Evolutionary conservation across 129 eudicot species (phyloP), one percentile per base, ranked within the genome.

Genomic region (Glebionis coronaria): DNA sequence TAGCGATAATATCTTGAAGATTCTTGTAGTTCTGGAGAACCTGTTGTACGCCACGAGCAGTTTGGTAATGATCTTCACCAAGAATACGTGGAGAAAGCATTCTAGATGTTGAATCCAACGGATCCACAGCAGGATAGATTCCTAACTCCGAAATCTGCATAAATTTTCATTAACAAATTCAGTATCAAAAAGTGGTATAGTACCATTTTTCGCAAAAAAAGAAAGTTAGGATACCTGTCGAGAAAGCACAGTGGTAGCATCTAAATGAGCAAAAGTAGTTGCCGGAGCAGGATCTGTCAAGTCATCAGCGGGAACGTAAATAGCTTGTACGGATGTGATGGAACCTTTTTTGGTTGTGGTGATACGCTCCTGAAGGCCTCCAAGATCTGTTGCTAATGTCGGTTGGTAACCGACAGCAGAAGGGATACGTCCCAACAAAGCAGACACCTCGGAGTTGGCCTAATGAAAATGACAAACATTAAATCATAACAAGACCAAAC

Each of bases 201-300:
- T 12, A 7, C 4, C 14, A 42, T 12, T 4, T 20, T n/a, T n/a
- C n/a, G n/a, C n/a, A 2, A 42, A 4, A 12, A 19, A 21, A 42
- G 4, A 10, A 2, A 5, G 16, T 19, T 62, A 27, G 44, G 11
- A 28, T 46, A 89, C 97, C 87, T 86, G 95, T 72, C 99, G 88
- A 10, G 99, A 94, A 61, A 94, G 82, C 90, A 94, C 99, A 44
- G 97, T 94, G 69, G 99, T 94, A 74, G 99, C 99, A 83, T 94
- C 99, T 81, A 94, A 90, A 84, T 94, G 99, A 53, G 99, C 99
- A 71, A 94, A 94, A 21, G 99, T 94, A 49, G 99, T 94, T 28
- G 99, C 97, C 15, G 99, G 99, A 65, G 99, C 97, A 61, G 99
- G 99, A 87, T 94, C 99, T 14, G 99, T 94, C 93, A 94, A 89